phyloP scores from a whole-genome alignment of 345 rosid genomes.

The Bretschneidera sinensis region DNA sequence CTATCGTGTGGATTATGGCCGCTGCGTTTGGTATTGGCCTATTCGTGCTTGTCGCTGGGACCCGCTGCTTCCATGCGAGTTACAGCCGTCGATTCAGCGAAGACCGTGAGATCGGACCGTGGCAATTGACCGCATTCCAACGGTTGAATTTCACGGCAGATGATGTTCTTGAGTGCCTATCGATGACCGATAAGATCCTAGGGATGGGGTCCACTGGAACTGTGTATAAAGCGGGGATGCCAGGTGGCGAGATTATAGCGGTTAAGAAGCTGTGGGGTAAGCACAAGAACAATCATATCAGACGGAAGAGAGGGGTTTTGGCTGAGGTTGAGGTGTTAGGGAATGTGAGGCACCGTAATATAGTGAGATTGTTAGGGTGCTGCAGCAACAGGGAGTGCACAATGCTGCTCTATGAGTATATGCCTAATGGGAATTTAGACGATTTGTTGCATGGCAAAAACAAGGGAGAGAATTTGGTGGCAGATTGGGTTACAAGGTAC shows the following conservation, averaged over 20 bases:
- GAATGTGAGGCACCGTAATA: slow-evolving; percentile 83
- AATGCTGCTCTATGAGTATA: slow-evolving; percentile 90
- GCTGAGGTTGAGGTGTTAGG: slow-evolving; percentile 96
- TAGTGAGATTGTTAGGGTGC: slow-evolving; percentile 85
- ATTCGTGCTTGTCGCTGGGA: slow-evolving; percentile 69
- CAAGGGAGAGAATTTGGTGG: slow-evolving; percentile 57
- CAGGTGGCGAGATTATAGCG: slow-evolving; percentile 90
- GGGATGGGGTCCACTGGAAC: slow-evolving; percentile 98
- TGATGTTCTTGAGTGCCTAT: slow-evolving; percentile 71
- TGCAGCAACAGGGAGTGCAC: slow-evolving; percentile 89
- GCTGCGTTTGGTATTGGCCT: slow-evolving; percentile 80
- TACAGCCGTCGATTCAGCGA: slow-evolving; percentile 35
- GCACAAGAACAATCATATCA: slow-evolving; percentile 53
- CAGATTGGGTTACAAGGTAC: slow-evolving; percentile 82
- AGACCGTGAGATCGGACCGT: slow-evolving; percentile 62
- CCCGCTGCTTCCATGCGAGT: slow-evolving; percentile 62
- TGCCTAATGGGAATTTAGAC: slow-evolving; percentile 91
- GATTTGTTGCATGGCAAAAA: slow-evolving; percentile 74
- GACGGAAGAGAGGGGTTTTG: slow-evolving; percentile 74
- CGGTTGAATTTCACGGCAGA: slow-evolving; percentile 90
- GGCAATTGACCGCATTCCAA: slow-evolving; percentile 93
- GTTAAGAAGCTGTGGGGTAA: slow-evolving; percentile 96
- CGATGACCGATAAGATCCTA: slow-evolving; percentile 64
- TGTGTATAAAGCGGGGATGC: slow-evolving; percentile 90
- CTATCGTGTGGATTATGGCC: slow-evolving; percentile 88